These are phyloP conservation scores for Liquidambar formosana DNA, from an alignment of 164 flowering plant species.

Conservation along the genomic window DNA sequence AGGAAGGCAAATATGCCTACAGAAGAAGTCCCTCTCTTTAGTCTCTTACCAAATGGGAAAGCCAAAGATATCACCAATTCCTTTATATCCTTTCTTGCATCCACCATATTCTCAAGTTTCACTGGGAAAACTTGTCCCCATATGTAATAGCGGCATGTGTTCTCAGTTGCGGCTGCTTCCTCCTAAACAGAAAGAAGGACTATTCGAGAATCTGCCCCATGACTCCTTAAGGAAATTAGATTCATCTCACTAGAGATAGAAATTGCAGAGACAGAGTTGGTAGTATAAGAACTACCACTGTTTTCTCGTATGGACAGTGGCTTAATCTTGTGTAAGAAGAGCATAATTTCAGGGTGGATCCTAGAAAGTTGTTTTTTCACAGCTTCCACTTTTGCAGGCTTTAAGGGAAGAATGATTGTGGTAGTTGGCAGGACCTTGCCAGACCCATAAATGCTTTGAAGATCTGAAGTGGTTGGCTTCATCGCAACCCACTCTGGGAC, in stretches of 20 bases:
- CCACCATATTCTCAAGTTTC: not conserved
- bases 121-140: constrained; percentile 29
- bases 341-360: constrained; percentile 26
- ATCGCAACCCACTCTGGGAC: constrained; percentile 28
- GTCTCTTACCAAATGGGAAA: constrained; percentile 3
- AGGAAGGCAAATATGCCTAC: constrained; percentile 21
- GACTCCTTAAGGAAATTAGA: not conserved
- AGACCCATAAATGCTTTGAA: constrained; percentile 15
- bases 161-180: not conserved
- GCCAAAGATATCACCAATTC: not conserved
- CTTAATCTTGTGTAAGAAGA: constrained; percentile 27
- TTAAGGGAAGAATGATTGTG: constrained; percentile 23
- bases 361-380: constrained; percentile 18
- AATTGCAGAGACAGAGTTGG: not conserved
- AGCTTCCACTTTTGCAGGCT: constrained; percentile 22
- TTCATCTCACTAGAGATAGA: constrained; percentile 19
- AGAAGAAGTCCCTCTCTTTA: not conserved
- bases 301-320: constrained; percentile 9
- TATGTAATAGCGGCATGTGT: constrained; percentile 12
- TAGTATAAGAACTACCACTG: not conserved
- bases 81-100: not conserved
- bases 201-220: constrained; percentile 14
- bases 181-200: constrained; percentile 20
- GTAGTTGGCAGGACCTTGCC: constrained; percentile 16
- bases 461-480: constrained; percentile 8